Base-by-base conservation (phyloP, 2,329 filamentous ascomycete genomes). In the Tolypocladium ovalisporum region DNA sequence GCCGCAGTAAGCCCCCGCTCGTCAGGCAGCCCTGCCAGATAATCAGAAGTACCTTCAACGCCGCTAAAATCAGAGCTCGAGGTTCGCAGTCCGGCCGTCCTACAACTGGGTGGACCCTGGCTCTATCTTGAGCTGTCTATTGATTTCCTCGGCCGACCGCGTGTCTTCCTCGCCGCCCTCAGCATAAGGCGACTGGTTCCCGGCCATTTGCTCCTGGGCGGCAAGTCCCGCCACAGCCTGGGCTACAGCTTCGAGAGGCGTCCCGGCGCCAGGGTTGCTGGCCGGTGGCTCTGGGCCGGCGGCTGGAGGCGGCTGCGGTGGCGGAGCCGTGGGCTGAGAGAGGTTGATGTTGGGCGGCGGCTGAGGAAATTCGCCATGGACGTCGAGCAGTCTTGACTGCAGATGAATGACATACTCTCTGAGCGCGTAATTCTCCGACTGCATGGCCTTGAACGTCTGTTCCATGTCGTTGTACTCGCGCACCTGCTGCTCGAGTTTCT, bases 401-500 rank as follows among this genome's bases (percentile, higher is more conserved):
- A 99, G 80, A 65, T 88, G 88, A 68, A 97, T 87, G 63, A 97
- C 88, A 74, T 97, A 97, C 70, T 97, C 91, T 64, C 92, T 86
- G 47, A 99, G 78, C 61, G 89, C 85, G 69, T 92, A 94, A 73
- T 97, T 96, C 71, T 99, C 93, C 34, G 83, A 79, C 68, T 96
- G 90, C 32, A 96, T 76, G n/a, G 80, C 76, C 71, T 96, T 94
- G 73, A 84, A 90, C 57, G 82, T 84, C 61, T 88, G 82, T 63
- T 91, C 88, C 72, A 96, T 83, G 22, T 84, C 80, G 64, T 84
- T 81, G 63, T 85, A 89, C 35, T 94, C 89, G 66, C 90, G 86
- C 55, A 97, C 90, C 70, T 97, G 90, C 69, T 94, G 88, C 73
- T 99, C 94, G 8, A 99, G 82, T 71, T 96, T 95, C 77, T 96